Conservation (phyloP, 495 filamentous ascomycete genomes). For the Penicillium canescens region DNA sequence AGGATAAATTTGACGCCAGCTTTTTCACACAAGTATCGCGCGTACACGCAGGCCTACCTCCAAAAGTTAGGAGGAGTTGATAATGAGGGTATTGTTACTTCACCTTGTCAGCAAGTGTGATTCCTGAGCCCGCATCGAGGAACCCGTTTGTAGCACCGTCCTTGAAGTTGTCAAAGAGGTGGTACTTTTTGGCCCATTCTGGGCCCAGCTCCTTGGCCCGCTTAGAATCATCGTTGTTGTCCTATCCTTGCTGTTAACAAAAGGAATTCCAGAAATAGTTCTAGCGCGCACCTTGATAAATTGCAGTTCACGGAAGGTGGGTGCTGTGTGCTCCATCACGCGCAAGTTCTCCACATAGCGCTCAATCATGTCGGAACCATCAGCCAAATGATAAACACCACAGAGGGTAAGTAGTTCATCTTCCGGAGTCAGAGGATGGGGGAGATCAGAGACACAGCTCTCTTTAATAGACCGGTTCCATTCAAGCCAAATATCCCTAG, state of each 20-base stretch:
- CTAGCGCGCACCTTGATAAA: conserved; percentile 10
- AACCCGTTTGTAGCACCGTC: conserved; percentile 15
- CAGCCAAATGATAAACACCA: conserved; percentile 13
- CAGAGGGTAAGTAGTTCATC: conserved; percentile 15
- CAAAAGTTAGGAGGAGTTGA: neutral
- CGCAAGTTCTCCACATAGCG: conserved; percentile 15
- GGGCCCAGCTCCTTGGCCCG: conserved; percentile 5
- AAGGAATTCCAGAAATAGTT: neutral
- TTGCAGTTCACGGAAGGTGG: conserved; percentile 15
- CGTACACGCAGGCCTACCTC: conserved; percentile 17
- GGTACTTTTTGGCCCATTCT: conserved; percentile 16
- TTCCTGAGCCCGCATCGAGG: conserved; percentile 15
- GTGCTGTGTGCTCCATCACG: conserved; percentile 16
- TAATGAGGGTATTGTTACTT: neutral
- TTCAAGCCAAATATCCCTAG: conserved; percentile 11
- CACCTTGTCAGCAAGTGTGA: conserved; percentile 18
- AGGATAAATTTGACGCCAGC: conserved; percentile 19
- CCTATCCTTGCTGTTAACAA: neutral
- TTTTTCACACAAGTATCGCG: conserved; percentile 15
- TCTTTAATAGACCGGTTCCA: conserved; percentile 13
- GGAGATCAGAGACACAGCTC: conserved; percentile 7
- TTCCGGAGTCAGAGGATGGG: conserved; percentile 12
- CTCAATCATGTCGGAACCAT: conserved; percentile 12
- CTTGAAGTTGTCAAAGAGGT: conserved; percentile 15
- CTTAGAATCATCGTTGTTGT: conserved; percentile 5